These are phyloP conservation scores for Triticum monococcum DNA, from an alignment of 176 grass and related monocot species.

Conservation along the genomic window DNA sequence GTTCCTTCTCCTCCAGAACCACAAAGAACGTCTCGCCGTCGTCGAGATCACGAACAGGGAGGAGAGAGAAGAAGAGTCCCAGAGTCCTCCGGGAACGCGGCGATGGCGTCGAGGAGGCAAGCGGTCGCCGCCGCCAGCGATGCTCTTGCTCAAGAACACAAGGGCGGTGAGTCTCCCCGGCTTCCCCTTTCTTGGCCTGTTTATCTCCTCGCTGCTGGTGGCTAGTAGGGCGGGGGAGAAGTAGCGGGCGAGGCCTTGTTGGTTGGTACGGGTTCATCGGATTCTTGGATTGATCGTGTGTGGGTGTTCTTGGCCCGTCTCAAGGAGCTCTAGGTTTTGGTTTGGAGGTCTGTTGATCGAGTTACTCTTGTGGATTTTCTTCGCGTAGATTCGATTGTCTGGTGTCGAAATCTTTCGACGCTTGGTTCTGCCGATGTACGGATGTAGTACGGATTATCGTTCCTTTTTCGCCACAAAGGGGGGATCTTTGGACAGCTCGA, in stretches of 20 bases:
- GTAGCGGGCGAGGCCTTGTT: no score
- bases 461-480: background rate
- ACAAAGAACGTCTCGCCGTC: background rate
- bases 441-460: background rate
- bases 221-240: background rate
- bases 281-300: constrained; percentile 4
- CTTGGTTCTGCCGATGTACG: background rate
- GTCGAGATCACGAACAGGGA: background rate
- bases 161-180: constrained; percentile 26
- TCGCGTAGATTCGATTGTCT: background rate
- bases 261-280: background rate
- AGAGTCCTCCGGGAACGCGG: background rate
- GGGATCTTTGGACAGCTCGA: background rate
- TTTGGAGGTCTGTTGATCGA: background rate
- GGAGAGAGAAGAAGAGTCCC: background rate
- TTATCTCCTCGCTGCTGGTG: background rate
- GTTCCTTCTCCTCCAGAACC: background rate
- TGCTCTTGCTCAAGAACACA: constrained; percentile 35
- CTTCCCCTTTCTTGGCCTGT: background rate
- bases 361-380: background rate
- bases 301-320: background rate
- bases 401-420: background rate
- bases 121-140: background rate
- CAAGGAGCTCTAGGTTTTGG: background rate
- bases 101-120: constrained; percentile 46